These are phyloP conservation scores for Polytolypa hystricis DNA, from an alignment of 2,329 filamentous ascomycete genomes.

Conservation along the genomic window DNA sequence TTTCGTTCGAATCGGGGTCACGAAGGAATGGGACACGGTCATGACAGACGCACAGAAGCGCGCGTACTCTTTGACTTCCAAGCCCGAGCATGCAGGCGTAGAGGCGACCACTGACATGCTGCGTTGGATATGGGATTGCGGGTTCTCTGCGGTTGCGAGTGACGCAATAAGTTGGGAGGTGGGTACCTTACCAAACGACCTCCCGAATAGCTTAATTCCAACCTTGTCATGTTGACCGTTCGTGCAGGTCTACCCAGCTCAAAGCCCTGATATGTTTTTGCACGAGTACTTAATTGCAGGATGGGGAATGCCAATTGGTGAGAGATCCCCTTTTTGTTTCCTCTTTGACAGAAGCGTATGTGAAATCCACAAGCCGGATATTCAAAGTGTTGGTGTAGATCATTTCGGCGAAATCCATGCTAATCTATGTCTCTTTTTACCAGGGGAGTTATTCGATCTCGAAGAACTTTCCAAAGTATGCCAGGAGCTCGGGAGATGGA, in stretches of 20 bases:
- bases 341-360: not conserved
- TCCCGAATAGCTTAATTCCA: not conserved
- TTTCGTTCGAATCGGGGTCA: slow-evolving; percentile 36
- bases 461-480: slow-evolving; percentile 31
- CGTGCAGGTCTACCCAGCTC: slow-evolving; percentile 31
- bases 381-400: no score
- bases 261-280: slow-evolving; percentile 28
- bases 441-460: slow-evolving; percentile 37
- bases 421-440: not conserved
- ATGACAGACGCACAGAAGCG: slow-evolving; percentile 25
- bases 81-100: slow-evolving; percentile 38
- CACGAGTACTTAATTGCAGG: slow-evolving; percentile 41
- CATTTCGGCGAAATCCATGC: no score
- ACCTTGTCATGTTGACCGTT: no score
- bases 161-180: slow-evolving; percentile 47
- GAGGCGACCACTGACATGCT: slow-evolving; percentile 40
- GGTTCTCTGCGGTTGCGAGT: slow-evolving; percentile 47
- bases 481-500: slow-evolving; percentile 31
- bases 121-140: slow-evolving; percentile 49
- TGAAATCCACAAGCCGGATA: no score
- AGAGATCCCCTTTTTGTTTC: slow-evolving; percentile 22
- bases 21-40: slow-evolving; percentile 30
- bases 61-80: slow-evolving; percentile 25
- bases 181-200: slow-evolving; percentile 14
- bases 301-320: slow-evolving; percentile 41